Evolutionary conservation across 2,329 filamentous ascomycete species (phyloP).

Genomic region (Paecilomyces formosus): DNA sequence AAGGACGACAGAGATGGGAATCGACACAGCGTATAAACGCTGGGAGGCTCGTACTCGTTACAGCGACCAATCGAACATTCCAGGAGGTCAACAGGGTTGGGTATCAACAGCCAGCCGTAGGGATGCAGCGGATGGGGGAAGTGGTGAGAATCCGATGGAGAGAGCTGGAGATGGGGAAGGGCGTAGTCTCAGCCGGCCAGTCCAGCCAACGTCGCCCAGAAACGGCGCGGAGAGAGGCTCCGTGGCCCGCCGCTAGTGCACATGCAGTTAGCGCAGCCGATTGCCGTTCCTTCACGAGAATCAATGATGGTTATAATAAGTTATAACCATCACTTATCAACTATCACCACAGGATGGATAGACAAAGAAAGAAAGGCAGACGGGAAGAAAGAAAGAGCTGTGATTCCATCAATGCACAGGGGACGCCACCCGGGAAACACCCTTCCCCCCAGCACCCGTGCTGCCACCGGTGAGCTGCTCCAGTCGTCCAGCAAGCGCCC

Average conservation of each 20-base stretch:
- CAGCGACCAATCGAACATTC: neutral
- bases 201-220: constrained; percentile 13
- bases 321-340: too few species aligned
- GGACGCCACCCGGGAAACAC: constrained; percentile 10
- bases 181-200: constrained; percentile 3
- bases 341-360: too few species aligned
- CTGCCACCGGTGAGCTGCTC: constrained; percentile 31
- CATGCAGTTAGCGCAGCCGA: constrained; percentile 7
- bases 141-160: constrained; percentile 1
- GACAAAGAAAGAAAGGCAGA: too few species aligned
- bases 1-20: neutral
- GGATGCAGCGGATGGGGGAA: neutral
- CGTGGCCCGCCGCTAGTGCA: constrained; percentile 9
- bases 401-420: constrained; percentile 4
- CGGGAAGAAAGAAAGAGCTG: too few species aligned
- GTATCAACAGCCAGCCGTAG: neutral
- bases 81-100: neutral
- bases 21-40: neutral
- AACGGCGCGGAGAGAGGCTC: constrained; percentile 6
- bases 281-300: neutral
- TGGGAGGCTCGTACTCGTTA: neutral
- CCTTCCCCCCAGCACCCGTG: constrained; percentile 9
- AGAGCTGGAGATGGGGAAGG: constrained; percentile 3
- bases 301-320: too few species aligned
- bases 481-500: constrained; percentile 66